Evolutionary conservation across 352 stramenopile species (phyloP).

Genomic region (Aphanomyces cochlioides): DNA sequence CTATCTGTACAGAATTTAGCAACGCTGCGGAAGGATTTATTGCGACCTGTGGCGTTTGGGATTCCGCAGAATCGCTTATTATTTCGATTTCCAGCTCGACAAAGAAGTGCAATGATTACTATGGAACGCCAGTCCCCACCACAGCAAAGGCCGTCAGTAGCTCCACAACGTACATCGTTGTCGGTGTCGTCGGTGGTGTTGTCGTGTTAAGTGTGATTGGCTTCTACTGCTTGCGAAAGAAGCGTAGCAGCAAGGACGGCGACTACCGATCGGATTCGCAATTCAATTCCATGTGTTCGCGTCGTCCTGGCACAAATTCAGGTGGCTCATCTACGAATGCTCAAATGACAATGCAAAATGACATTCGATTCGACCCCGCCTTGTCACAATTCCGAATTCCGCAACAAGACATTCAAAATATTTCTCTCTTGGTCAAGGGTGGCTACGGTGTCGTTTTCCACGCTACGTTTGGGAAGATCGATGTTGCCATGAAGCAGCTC

Average conservation of each 20-base stretch:
- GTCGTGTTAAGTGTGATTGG: constrained; percentile 45
- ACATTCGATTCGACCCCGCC: constrained; percentile 49
- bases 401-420: constrained; percentile 46
- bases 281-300: constrained; percentile 24
- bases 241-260: neutral
- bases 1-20: neutral
- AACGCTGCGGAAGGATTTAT: constrained; percentile 2
- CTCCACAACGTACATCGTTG: constrained; percentile 43
- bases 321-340: constrained; percentile 28
- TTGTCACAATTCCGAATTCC: constrained; percentile 50
- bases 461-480: constrained; percentile 59
- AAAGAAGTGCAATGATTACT: neutral
- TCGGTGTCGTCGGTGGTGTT: constrained; percentile 42
- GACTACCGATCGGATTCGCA: constrained; percentile 11
- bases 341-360: constrained; percentile 31
- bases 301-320: constrained; percentile 18
- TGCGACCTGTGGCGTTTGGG: constrained; percentile 11
- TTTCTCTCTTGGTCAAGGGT: constrained; percentile 60
- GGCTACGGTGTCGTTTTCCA: constrained; percentile 72
- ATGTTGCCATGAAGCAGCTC: constrained; percentile 64
- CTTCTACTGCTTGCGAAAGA: constrained; percentile 42
- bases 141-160: constrained; percentile 29
- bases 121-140: neutral
- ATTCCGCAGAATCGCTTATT: neutral
- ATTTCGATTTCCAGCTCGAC: neutral